phyloP scores from a whole-genome alignment of 2,329 filamentous ascomycete genomes.

The Hypoxylon sp. region DNA sequence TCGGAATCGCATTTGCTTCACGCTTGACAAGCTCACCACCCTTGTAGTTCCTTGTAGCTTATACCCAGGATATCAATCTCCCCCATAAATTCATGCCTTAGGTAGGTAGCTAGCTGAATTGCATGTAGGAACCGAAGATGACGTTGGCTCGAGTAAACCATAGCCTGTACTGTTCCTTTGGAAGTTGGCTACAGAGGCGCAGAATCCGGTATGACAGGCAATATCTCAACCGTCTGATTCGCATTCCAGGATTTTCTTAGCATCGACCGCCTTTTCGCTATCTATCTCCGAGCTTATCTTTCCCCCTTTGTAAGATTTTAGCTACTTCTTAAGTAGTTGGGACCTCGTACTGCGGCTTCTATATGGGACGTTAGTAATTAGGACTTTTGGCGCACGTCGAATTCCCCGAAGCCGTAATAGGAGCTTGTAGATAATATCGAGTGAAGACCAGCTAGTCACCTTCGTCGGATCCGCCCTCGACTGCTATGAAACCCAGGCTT shows the following conservation, averaged over 20 bases:
- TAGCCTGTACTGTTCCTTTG: slow-evolving; percentile 4
- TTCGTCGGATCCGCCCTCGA: not conserved
- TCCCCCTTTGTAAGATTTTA: slow-evolving; percentile 20
- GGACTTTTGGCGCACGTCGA: not conserved
- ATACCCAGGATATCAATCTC: not conserved
- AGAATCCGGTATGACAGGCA: not conserved
- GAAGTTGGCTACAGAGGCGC: slow-evolving; percentile 8
- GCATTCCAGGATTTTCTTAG: slow-evolving; percentile 10
- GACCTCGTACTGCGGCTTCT: slow-evolving; percentile 4
- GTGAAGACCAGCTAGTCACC: not conserved
- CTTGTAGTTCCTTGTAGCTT: slow-evolving; percentile 2
- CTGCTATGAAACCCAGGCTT: not conserved
- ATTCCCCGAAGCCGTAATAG: slow-evolving; percentile 2
- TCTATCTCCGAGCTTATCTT: slow-evolving; percentile 11
- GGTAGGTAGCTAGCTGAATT: not conserved
- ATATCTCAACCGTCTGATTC: slow-evolving; percentile 3
- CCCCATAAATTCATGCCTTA: slow-evolving; percentile 9
- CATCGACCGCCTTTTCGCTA: not conserved
- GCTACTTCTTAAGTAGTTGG: slow-evolving; percentile 2
- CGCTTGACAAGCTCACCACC: not conserved
- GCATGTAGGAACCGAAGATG: slow-evolving; percentile 4
- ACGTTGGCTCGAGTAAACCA: slow-evolving; percentile 8
- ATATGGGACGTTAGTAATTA: slow-evolving; percentile 1
- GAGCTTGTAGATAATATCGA: slow-evolving; percentile 9
- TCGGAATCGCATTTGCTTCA: not conserved